Percentiles rank a stretch among this genome's conserved stretches.
Conservation (phyloP, 306 rosid genomes). For the Senna siamea region DNA sequence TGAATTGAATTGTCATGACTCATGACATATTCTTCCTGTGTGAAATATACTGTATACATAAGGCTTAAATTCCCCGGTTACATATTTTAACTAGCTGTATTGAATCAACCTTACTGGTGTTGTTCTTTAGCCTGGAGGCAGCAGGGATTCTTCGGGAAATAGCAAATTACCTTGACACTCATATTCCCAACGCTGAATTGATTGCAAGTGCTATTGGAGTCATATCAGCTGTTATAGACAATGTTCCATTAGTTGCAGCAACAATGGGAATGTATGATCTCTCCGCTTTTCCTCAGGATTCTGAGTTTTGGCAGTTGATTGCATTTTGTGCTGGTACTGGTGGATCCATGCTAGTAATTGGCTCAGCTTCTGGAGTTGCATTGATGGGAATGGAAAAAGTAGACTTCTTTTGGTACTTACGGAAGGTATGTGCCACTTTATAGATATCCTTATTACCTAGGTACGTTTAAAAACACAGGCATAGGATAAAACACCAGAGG, state of each 20-base stretch:
- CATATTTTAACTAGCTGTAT: slow-evolving; percentile 4
- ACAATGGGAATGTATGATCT: slow-evolving; percentile 95
- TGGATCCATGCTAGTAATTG: slow-evolving; percentile 91
- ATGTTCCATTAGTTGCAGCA: slow-evolving; percentile 95
- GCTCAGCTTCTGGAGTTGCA: slow-evolving; percentile 96
- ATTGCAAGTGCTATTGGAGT: slow-evolving; percentile 82
- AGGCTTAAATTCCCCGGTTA: background rate
- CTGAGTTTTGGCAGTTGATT: slow-evolving; percentile 91
- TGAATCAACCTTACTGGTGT: slow-evolving; percentile 17
- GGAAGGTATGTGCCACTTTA: slow-evolving; percentile 62
- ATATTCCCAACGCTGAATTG: slow-evolving; percentile 64
- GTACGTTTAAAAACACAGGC: too few species aligned
- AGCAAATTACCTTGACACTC: slow-evolving; percentile 83
- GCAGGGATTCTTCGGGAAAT: slow-evolving; percentile 88
- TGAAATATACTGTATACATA: background rate
- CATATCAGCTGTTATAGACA: slow-evolving; percentile 85
- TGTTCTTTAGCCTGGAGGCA: slow-evolving; percentile 74
- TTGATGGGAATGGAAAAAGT: slow-evolving; percentile 99
- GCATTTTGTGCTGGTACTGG: slow-evolving; percentile 97
- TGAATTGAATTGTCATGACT: background rate
- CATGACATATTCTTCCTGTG: slow-evolving; percentile 14
- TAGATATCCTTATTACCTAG: background rate
- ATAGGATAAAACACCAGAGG: too few species aligned
- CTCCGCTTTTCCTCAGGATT: slow-evolving; percentile 79
- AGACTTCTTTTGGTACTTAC: slow-evolving; percentile 92